phyloP scores from a whole-genome alignment of 306 rosid genomes.

The Prosopis cineraria region DNA sequence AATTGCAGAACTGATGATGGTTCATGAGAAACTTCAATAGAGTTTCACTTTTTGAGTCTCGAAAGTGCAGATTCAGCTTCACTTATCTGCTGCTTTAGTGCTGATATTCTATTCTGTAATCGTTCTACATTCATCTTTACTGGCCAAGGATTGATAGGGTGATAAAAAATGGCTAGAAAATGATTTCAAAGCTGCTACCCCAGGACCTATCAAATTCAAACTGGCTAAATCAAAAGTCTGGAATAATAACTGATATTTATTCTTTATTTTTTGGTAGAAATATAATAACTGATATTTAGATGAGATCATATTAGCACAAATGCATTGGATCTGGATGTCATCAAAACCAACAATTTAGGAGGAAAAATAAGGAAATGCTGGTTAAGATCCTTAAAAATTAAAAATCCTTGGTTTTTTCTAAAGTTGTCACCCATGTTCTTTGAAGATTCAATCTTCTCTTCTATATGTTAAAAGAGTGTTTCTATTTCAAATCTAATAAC shows the following conservation, averaged over 20 bases:
- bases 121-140: slow-evolving; percentile 45
- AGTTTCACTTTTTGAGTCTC: slow-evolving; percentile 45
- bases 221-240: neutral
- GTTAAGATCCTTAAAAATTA: too few relatives aligned
- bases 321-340: too few relatives aligned
- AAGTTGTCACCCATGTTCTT: too few relatives aligned
- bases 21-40: slow-evolving; percentile 33
- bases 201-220: slow-evolving; percentile 52
- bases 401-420: too few relatives aligned
- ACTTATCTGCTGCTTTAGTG: slow-evolving; percentile 49
- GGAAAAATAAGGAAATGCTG: too few relatives aligned
- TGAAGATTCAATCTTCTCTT: too few relatives aligned
- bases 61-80: slow-evolving; percentile 57
- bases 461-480: too few relatives aligned
- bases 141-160: slow-evolving; percentile 45
- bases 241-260: neutral
- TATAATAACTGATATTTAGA: too few relatives aligned
- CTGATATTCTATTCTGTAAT: slow-evolving; percentile 48
- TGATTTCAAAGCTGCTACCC: slow-evolving; percentile 57
- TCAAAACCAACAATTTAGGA: too few relatives aligned
- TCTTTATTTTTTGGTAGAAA: too few relatives aligned
- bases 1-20: neutral
- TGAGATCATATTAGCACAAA: too few relatives aligned
- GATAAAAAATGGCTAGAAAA: slow-evolving; percentile 55
- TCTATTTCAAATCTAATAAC: too few relatives aligned